Percentiles rank a stretch among this genome's conserved stretches.
Evolutionary conservation across 179 eudicot genomes (phyloP).

Genomic region (Nepenthes alata): DNA sequence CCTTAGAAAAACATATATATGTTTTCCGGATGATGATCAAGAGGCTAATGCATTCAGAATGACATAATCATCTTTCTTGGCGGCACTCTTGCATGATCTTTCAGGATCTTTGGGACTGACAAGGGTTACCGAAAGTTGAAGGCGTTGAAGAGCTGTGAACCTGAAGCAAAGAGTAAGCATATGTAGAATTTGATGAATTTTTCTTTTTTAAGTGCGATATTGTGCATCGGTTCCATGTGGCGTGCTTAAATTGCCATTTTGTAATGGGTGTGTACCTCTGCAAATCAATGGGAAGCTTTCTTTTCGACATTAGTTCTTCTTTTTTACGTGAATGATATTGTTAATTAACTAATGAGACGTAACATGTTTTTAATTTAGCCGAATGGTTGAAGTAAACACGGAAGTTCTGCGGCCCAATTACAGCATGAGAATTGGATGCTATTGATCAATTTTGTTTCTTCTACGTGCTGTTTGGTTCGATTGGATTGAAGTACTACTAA

Average conservation of each 20-base stretch:
- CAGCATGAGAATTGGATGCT: too few relatives aligned
- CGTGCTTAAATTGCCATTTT: not conserved
- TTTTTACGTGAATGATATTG: not conserved
- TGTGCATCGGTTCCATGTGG: not conserved
- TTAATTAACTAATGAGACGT: not conserved
- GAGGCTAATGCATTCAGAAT: too few relatives aligned
- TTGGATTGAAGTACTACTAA: too few relatives aligned
- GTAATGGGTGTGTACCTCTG: not conserved
- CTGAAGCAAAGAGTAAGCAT: slow-evolving; percentile 16
- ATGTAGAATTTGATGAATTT: slow-evolving; percentile 1
- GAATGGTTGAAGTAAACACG: too few relatives aligned
- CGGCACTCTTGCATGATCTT: not conserved
- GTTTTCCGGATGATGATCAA: too few relatives aligned
- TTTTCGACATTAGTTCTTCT: not conserved
- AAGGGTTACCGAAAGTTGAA: slow-evolving; percentile 55
- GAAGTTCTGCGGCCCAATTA: too few relatives aligned
- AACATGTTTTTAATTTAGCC: too few relatives aligned
- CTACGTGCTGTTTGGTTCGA: too few relatives aligned
- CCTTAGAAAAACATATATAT: too few relatives aligned
- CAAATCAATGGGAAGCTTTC: not conserved
- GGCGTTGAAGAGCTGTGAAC: slow-evolving; percentile 26
- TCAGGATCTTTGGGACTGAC: slow-evolving; percentile 50
- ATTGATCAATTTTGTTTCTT: too few relatives aligned
- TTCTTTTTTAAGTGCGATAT: not conserved
- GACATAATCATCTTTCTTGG: not conserved